Evolutionary conservation across 352 stramenopile genomes (phyloP), one percentile per base, ranked within the genome.

Genomic region (Pythium aphanidermatum): DNA sequence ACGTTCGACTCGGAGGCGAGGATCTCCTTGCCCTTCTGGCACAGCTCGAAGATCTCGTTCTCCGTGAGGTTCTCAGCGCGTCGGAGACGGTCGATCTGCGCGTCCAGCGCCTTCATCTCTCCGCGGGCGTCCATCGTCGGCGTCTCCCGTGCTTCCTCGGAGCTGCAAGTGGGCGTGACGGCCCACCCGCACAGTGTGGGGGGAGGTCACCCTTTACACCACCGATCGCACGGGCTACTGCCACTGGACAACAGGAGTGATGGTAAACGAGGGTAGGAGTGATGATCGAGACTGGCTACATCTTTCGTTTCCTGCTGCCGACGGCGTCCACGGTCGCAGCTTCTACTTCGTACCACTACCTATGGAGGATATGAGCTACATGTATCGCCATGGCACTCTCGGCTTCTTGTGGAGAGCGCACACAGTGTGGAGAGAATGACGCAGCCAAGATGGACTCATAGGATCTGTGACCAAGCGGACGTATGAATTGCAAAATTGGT

Each of bases 11-110:
- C 83, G 46, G 71, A 54, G 27, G 74, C 59, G 35, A 95, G 67
- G 47, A 95, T 95, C 65, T 95, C 83, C 74, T 92, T 92, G 42
- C 70, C 81, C 56, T 92, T 92, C 63, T 92, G 75, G 55, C 86
- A 96, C 46, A 95, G 55, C 58, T 90, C 79, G 51, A 78, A 92
- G 56, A 96, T 88, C 64, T 95, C 84, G 36, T 70, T 89, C 69
- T 92, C 83, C 46, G 74, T 84, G 38, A 96, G 70, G 63, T 92
- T 95, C 73, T 95, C 86, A 23, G 82, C 82, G 44, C 77, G 74
- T 34, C 79, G 78, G 60, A 93, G 51, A 21, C 79, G 82, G 16
- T 82, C 74, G 51, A 93, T 87, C 70, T 93, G 82, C 62, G 77
- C 74, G 65, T 93, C 82, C 47, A 93, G 66, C 65, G 74, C 63